A percentile compares a stretch with the other conserved stretches of the same genome.
These are phyloP conservation scores for Udeniomyces megalosporus DNA, from an alignment of 768 basidiomycete species.

Conservation along the genomic window DNA sequence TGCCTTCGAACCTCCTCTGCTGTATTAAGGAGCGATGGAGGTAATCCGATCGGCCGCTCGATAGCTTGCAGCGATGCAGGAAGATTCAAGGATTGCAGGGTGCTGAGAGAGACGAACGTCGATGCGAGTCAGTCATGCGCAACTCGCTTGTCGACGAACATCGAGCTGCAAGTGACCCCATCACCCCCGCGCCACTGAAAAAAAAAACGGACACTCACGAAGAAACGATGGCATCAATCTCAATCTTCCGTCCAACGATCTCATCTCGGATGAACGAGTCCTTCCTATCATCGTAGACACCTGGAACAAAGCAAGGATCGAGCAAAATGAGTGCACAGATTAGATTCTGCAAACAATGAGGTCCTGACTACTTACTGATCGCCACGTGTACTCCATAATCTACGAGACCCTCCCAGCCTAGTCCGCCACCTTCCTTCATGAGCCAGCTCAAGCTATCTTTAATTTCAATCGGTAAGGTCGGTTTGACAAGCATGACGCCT, in stretches of 20 bases:
- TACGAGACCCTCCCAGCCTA: conserved; percentile 53
- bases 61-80: conserved; percentile 76
- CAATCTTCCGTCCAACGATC: conserved; percentile 44
- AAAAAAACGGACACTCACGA: conserved; percentile 36
- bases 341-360: no score
- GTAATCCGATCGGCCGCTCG: conserved; percentile 70
- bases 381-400: conserved; percentile 80
- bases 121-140: neutral
- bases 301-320: conserved; percentile 15
- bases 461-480: conserved; percentile 36
- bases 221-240: conserved; percentile 45
- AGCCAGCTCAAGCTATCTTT: conserved; percentile 29
- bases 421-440: conserved; percentile 32
- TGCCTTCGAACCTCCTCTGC: conserved; percentile 68
- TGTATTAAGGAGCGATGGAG: conserved; percentile 69
- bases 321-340: no score
- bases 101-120: conserved; percentile 31
- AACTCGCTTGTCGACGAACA: neutral
- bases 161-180: neutral
- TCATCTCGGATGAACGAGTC: conserved; percentile 52
- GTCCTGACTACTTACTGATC: conserved; percentile 65
- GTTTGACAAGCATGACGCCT: conserved; percentile 49
- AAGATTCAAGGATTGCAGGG: conserved; percentile 53
- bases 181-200: no score
- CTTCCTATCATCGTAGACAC: conserved; percentile 70